Evolutionary conservation across 495 filamentous ascomycete genomes (phyloP).

Genomic region (Chaetomium fimeti): DNA sequence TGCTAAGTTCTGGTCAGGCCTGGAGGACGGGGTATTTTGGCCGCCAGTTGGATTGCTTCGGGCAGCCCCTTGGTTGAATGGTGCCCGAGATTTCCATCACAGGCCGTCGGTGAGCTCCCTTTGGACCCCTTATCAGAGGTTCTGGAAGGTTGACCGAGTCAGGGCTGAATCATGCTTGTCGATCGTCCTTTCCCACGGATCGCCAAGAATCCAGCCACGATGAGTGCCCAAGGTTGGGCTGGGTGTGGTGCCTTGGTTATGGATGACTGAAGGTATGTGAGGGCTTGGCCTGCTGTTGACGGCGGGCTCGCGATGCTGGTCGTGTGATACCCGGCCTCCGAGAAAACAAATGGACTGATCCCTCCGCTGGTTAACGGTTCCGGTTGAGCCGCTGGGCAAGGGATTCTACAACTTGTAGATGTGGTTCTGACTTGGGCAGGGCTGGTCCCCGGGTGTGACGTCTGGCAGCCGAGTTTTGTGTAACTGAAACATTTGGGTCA

Average conservation of each 20-base stretch:
- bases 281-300: neutral
- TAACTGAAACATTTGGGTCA: slow-evolving; percentile 10
- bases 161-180: neutral
- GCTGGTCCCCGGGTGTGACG: slow-evolving; percentile 1
- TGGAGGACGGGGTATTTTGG: neutral
- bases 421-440: slow-evolving; percentile 1
- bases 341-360: neutral
- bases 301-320: neutral
- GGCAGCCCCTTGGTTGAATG: neutral
- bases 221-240: neutral
- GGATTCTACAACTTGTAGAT: slow-evolving; percentile 7
- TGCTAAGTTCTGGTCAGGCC: neutral
- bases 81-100: neutral
- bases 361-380: neutral
- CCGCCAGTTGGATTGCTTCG: neutral
- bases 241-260: neutral
- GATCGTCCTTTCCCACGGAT: neutral
- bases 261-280: neutral
- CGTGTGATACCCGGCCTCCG: neutral
- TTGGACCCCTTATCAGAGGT: neutral
- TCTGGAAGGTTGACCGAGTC: slow-evolving; percentile 5
- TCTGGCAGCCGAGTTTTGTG: slow-evolving; percentile 13
- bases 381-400: slow-evolving; percentile 5
- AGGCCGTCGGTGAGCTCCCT: neutral
- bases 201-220: neutral